Base-by-base conservation (phyloP, 2,329 filamentous ascomycete species). In the Pestalotiopsis sp. region DNA sequence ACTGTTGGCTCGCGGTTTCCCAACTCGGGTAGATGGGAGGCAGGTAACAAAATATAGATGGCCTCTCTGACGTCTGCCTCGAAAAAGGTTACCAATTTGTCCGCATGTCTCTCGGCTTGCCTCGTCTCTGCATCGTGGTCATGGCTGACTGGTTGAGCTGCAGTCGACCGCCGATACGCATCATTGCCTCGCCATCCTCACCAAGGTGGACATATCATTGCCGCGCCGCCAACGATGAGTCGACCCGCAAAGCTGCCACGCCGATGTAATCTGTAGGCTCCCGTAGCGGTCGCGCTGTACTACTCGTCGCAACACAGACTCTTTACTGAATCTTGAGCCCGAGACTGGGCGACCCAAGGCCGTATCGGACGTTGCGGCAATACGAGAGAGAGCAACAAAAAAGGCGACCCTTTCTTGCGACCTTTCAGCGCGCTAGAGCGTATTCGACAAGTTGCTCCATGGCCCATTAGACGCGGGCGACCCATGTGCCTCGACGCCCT, bases 391-490 rank as follows among this genome's bases (percentile, higher is more conserved):
- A 63, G 12, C 38, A 27, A 45, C 49, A 23, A 58, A 31, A 27
- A 25, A 31, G 64, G 31, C 2, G 27, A 17, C 27, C 17, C 25
- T 27, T 39, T 13, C 31, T 52, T n/a, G 45, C n/a, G 45, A 52
- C 45, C 17, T 38, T 20, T 62, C 62, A 25, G 25, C 66, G 59
- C 66, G 66, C 66, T 67, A 67, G 66, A 62, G 36, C 57, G 39
- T 17, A 63, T 62, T 36, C 39, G 66, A 52, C 59, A 57, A 36
- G 56, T 63, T 62, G 66, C 66, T 67, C 66, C 66, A 27, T 67
- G 66, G 58, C 57, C 66, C 58, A 63, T 62, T 67, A 67, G 66
- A 63, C 66, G 66, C 66, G 45, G 66, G 66, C 41, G 66, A 38
- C 45, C 59, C n/a, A 49, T 63, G 64, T 66, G 65, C 20, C 57